Evolutionary conservation across 2,329 filamentous ascomycete genomes (phyloP).

Genomic region (Fusarium oxysporum): DNA sequence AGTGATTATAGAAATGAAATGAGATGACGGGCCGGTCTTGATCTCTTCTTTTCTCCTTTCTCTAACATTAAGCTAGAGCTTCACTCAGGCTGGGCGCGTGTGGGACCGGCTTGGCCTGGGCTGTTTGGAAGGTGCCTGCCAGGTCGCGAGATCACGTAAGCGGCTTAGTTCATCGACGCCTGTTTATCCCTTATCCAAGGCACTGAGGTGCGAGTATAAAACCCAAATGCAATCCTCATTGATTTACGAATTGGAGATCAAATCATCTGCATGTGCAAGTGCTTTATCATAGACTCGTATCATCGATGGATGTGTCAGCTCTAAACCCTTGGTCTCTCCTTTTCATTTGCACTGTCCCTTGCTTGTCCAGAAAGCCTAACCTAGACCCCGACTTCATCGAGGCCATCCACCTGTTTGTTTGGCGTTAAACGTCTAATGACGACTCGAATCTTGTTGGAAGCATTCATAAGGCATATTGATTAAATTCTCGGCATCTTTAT

Average conservation of each 20-base stretch:
- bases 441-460: neutral
- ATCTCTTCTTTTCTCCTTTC: neutral
- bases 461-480: neutral
- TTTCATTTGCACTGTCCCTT: neutral
- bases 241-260: neutral
- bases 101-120: neutral
- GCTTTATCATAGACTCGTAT: neutral
- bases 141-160: slow-evolving; percentile 15
- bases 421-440: neutral
- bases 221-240: neutral
- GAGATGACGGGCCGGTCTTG: neutral
- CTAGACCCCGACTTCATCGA: neutral
- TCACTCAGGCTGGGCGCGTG: neutral
- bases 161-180: neutral
- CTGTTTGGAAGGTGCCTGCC: neutral
- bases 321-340: neutral
- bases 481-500: too few species aligned
- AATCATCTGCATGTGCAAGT: neutral
- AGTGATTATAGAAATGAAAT: neutral
- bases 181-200: neutral
- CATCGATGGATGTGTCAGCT: neutral
- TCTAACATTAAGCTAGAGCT: neutral
- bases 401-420: neutral
- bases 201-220: neutral
- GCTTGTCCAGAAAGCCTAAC: neutral